These are phyloP conservation scores for Ophiostoma novo-ulmi DNA, from an alignment of 2,329 filamentous ascomycete species.

Conservation along the genomic window DNA sequence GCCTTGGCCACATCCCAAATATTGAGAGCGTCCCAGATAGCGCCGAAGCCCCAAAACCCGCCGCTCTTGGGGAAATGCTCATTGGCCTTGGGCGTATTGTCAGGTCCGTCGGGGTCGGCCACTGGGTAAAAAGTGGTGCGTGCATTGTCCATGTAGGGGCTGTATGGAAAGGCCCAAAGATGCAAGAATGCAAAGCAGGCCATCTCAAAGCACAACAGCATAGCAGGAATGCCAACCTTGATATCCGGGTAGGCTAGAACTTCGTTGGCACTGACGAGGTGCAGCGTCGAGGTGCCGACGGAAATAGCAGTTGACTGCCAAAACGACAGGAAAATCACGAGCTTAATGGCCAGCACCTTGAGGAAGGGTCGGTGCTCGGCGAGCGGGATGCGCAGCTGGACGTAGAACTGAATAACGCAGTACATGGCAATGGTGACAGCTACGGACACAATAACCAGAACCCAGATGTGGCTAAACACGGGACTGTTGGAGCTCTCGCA, in stretches of 20 bases:
- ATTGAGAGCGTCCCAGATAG: slow-evolving; percentile 77
- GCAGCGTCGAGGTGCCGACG: slow-evolving; percentile 51
- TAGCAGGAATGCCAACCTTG: slow-evolving; percentile 71
- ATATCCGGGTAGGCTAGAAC: slow-evolving; percentile 68
- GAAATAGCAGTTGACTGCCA: slow-evolving; percentile 64
- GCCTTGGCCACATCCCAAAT: slow-evolving; percentile 80
- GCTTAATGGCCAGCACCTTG: slow-evolving; percentile 81
- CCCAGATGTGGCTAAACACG: slow-evolving; percentile 78
- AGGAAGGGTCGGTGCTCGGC: slow-evolving; percentile 66
- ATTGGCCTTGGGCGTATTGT: slow-evolving; percentile 42
- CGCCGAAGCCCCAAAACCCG: slow-evolving; percentile 59
- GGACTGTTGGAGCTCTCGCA: slow-evolving; percentile 75
- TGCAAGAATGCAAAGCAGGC: slow-evolving; percentile 72
- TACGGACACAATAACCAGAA: slow-evolving; percentile 61
- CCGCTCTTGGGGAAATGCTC: slow-evolving; percentile 51
- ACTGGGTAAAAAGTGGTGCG: slow-evolving; percentile 46
- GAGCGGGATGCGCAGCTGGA: slow-evolving; percentile 66
- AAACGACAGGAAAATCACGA: slow-evolving; percentile 87
- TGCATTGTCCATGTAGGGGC: slow-evolving; percentile 54
- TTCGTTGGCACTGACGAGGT: slow-evolving; percentile 56
- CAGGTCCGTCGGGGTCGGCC: slow-evolving; percentile 40
- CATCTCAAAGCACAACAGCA: slow-evolving; percentile 82
- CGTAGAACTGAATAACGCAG: slow-evolving; percentile 80
- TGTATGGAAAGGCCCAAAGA: slow-evolving; percentile 75
- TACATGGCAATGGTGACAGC: slow-evolving; percentile 83